Conservation (phyloP, 257 asterid species). For the Fraxinus cuspidata region DNA sequence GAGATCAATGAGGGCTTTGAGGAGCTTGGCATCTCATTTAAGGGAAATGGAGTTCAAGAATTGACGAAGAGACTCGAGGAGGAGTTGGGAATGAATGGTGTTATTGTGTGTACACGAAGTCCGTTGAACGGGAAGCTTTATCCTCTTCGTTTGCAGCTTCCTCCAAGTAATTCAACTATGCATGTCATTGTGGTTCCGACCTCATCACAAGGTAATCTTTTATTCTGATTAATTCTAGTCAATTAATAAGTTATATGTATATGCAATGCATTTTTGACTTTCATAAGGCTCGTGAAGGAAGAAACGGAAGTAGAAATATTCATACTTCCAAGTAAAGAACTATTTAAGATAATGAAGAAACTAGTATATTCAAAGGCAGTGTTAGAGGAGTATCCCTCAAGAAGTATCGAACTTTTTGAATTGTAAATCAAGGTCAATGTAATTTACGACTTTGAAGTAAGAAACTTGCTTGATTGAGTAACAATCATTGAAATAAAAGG, state of each 20-base stretch:
- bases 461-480: neutral
- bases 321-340: no score
- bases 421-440: neutral
- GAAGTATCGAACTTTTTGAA: neutral
- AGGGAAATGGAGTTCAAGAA: constrained; percentile 66
- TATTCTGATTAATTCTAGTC: neutral
- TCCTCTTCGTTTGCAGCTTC: constrained; percentile 93
- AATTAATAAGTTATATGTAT: neutral
- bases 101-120: constrained; percentile 70
- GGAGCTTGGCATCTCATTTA: constrained; percentile 63
- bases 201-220: constrained; percentile 53
- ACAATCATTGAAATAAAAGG: neutral
- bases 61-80: constrained; percentile 55
- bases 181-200: constrained; percentile 68
- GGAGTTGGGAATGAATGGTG: constrained; percentile 60
- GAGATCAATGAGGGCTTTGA: constrained; percentile 65
- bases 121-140: constrained; percentile 82
- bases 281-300: no score
- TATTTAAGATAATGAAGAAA: no score
- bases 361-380: no score
- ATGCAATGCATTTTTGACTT: neutral
- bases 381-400: neutral
- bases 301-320: no score
- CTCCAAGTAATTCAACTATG: constrained; percentile 84
- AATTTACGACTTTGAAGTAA: neutral